A percentile compares a stretch with the other conserved stretches of the same genome.
phyloP scores from a whole-genome alignment of 108 stramenopile species.

The Cyclotella atomus region DNA sequence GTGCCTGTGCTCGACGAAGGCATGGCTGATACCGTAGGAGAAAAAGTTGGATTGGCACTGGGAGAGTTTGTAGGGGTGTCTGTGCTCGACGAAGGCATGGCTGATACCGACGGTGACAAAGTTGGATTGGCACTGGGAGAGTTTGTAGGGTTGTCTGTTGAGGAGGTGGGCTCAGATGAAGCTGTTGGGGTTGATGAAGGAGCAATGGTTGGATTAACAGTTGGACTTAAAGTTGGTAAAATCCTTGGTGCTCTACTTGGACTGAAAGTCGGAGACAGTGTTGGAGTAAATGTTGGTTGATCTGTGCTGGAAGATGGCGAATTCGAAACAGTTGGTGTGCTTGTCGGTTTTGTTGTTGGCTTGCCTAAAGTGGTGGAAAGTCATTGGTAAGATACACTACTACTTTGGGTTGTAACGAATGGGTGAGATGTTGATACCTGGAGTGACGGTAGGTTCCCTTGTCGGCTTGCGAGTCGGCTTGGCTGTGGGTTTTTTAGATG shows the following conservation, averaged over 20 bases:
- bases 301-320: neutral
- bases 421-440: no score
- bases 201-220: neutral
- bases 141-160: no score
- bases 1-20: neutral
- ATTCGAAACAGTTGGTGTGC: neutral
- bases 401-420: no score
- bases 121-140: neutral
- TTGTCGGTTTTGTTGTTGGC: no score
- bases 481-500: neutral
- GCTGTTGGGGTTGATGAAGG: constrained; percentile 2
- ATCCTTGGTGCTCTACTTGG: neutral
- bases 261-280: neutral
- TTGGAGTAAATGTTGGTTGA: neutral
- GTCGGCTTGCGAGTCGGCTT: neutral
- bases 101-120: neutral
- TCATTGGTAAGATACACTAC: no score
- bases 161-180: neutral
- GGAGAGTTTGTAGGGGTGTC: neutral
- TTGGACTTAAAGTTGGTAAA: neutral
- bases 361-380: no score
- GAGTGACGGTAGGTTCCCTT: neutral
- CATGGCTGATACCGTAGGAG: neutral
- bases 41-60: neutral
- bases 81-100: neutral